phyloP scores from a whole-genome alignment of 129 eudicot genomes.

The Heracleum sosnowskyi region DNA sequence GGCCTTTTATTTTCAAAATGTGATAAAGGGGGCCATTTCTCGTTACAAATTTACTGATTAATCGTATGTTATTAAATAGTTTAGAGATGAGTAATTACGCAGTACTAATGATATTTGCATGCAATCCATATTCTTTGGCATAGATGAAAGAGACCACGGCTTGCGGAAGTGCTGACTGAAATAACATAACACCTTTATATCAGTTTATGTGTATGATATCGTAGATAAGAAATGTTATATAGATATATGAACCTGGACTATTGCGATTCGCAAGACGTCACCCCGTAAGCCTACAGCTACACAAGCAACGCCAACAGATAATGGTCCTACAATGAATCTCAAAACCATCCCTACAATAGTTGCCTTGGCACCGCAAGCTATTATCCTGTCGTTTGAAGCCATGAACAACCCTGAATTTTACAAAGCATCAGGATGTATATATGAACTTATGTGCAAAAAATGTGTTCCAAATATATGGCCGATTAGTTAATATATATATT shows the following conservation, averaged over 20 bases:
- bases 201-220: too few species aligned
- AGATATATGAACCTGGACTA: slow-evolving; percentile 49
- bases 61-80: too few species aligned
- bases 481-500: neutral
- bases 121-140: slow-evolving; percentile 69
- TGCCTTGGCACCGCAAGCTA: slow-evolving; percentile 44
- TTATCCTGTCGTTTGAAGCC: slow-evolving; percentile 60
- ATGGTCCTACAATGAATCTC: slow-evolving; percentile 51
- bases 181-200: too few species aligned
- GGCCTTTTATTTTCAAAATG: too few species aligned
- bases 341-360: slow-evolving; percentile 43
- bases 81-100: slow-evolving; percentile 43
- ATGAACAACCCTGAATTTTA: slow-evolving; percentile 50
- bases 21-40: too few species aligned
- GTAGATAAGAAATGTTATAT: too few species aligned
- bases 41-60: too few species aligned
- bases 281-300: slow-evolving; percentile 43
- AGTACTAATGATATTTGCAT: slow-evolving; percentile 57
- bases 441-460: too few species aligned
- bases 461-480: neutral
- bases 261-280: slow-evolving; percentile 39
- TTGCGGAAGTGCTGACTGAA: slow-evolving; percentile 67
- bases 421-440: neutral
- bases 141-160: slow-evolving; percentile 44
- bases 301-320: slow-evolving; percentile 37